Conservation (phyloP, 352 stramenopile species). For the Globisporangium paroecandrum region DNA sequence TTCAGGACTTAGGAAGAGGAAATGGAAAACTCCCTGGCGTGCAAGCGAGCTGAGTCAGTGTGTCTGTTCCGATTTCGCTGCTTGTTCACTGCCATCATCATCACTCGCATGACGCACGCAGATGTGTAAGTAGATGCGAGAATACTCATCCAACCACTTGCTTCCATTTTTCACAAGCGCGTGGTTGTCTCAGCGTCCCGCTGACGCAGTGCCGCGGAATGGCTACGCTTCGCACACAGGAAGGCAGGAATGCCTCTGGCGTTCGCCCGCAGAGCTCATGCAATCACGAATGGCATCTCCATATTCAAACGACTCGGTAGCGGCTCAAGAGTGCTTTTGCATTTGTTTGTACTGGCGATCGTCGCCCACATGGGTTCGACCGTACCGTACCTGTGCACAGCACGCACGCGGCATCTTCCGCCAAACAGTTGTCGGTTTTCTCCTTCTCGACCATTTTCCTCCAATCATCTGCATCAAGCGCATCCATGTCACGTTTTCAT, state of each 20-base stretch:
- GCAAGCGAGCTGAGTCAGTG: too few species aligned
- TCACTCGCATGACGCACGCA: neutral
- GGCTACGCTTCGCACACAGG: too few species aligned
- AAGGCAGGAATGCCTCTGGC: too few species aligned
- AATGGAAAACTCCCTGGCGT: too few species aligned
- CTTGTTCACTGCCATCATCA: neutral
- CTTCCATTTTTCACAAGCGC: neutral
- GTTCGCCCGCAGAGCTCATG: neutral
- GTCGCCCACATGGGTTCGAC: neutral
- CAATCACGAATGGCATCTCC: neutral
- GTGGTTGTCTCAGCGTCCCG: neutral
- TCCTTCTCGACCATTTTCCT: neutral
- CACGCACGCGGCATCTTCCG: neutral
- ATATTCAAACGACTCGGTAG: neutral
- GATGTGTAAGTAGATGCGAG: too few species aligned
- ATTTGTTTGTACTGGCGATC: neutral
- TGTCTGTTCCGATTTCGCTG: neutral
- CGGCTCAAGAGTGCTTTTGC: neutral
- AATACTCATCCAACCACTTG: neutral
- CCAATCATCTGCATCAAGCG: neutral
- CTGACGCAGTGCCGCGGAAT: too few species aligned
- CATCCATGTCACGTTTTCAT: neutral
- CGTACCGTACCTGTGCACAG: neutral
- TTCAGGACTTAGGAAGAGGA: neutral
- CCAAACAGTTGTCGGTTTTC: neutral